These are phyloP conservation scores for Hortiboletus campestris DNA, from an alignment of 768 basidiomycete species.

Conservation along the genomic window DNA sequence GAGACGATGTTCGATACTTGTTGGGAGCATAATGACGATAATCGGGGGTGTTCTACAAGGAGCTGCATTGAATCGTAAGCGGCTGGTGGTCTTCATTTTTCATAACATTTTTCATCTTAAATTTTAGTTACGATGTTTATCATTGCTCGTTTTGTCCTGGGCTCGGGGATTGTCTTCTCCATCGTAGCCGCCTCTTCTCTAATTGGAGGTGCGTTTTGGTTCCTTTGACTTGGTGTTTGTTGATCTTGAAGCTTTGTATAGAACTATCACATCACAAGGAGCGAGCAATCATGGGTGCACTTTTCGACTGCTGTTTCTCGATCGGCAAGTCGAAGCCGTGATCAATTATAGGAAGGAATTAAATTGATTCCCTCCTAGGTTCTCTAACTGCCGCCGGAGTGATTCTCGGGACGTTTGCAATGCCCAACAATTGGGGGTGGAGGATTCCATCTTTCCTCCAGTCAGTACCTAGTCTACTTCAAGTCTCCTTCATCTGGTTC, in stretches of 20 bases:
- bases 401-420: slow-evolving; percentile 63
- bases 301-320: slow-evolving; percentile 10
- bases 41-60: not conserved
- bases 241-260: not conserved
- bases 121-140: not conserved
- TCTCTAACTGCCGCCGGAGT: slow-evolving; percentile 41
- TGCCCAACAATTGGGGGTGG: slow-evolving; percentile 62
- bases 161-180: not conserved
- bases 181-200: slow-evolving; percentile 17
- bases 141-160: not conserved
- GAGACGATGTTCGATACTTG: not conserved
- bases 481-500: slow-evolving; percentile 54
- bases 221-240: not conserved
- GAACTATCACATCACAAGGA: slow-evolving; percentile 26
- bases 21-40: not conserved
- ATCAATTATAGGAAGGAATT: too few species aligned
- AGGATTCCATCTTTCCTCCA: slow-evolving; percentile 65
- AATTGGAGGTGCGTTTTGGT: slow-evolving; percentile 15
- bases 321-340: slow-evolving; percentile 6
- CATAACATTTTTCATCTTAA: not conserved
- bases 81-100: not conserved
- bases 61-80: not conserved
- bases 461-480: slow-evolving; percentile 51
- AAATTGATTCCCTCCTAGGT: slow-evolving; percentile 7
- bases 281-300: slow-evolving; percentile 11